Percentiles rank a stretch among this genome's conserved stretches.
These are phyloP conservation scores for Parathielavia hyrcaniae DNA, from an alignment of 495 filamentous ascomycete species.

Conservation along the genomic window DNA sequence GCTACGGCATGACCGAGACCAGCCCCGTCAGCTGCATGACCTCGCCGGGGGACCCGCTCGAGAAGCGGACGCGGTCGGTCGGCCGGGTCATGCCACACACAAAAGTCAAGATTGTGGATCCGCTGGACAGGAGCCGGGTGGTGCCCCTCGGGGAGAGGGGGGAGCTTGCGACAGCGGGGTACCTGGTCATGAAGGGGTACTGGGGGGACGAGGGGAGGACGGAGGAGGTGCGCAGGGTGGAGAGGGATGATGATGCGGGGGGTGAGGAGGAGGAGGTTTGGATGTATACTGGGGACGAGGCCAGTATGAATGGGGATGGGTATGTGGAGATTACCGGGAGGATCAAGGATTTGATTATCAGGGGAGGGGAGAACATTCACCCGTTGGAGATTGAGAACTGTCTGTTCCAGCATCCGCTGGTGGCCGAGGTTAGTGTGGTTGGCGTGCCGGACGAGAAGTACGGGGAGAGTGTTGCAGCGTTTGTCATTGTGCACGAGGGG, in stretches of 20 bases:
- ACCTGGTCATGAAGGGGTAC: constrained; percentile 86
- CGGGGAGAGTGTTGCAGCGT: constrained; percentile 81
- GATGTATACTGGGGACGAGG: constrained; percentile 81
- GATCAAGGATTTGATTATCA: constrained; percentile 88
- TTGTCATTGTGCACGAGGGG: constrained; percentile 55
- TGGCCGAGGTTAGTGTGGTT: constrained; percentile 73
- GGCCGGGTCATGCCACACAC: constrained; percentile 73
- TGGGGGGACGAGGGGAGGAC: constrained; percentile 68
- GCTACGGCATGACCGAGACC: constrained; percentile 99
- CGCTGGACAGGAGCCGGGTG: constrained; percentile 47
- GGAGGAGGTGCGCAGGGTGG: constrained; percentile 56
- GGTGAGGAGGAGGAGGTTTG: constrained; percentile 46
- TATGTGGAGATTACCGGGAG: constrained; percentile 59
- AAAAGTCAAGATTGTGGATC: constrained; percentile 71
- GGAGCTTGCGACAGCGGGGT: constrained; percentile 79
- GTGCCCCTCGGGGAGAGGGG: constrained; percentile 62
- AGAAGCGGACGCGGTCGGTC: constrained; percentile 70
- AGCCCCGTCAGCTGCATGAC: constrained; percentile 91
- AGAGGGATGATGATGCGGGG: constrained; percentile 42
- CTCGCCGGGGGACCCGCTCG: constrained; percentile 68
- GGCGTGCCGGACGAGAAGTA: constrained; percentile 78
- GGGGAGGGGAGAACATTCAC: constrained; percentile 93
- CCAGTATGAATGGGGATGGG: constrained; percentile 68
- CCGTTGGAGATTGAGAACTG: constrained; percentile 91
- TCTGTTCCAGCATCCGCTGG: constrained; percentile 61